A percentile compares a stretch with the other conserved stretches of the same genome.
These are phyloP conservation scores for Brassica balearica DNA, from an alignment of 441 rosid genomes.

Conservation along the genomic window DNA sequence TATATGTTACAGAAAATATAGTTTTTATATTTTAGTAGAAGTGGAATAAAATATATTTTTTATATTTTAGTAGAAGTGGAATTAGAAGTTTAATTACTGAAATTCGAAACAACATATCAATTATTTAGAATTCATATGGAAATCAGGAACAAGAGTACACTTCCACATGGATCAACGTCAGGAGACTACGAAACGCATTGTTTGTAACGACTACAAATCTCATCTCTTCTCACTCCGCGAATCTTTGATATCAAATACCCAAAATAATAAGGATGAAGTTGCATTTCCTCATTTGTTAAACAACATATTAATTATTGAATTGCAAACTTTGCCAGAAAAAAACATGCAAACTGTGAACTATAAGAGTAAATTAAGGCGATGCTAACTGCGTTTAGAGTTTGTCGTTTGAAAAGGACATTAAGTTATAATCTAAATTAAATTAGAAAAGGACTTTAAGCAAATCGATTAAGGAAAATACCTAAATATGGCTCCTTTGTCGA, in stretches of 20 bases:
- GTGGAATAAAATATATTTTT: not conserved
- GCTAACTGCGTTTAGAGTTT: not conserved
- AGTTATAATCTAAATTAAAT: not conserved
- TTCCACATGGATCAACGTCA: constrained; percentile 16
- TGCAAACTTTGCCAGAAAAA: not conserved
- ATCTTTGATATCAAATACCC: not conserved
- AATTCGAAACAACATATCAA: not conserved
- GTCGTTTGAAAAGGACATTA: not conserved
- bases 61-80: not conserved
- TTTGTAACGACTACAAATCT: not conserved
- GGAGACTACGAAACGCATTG: not conserved
- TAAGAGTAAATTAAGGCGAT: not conserved
- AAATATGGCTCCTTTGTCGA: no score
- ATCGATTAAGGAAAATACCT: not conserved
- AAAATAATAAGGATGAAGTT: constrained; percentile 13
- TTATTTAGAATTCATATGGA: not conserved
- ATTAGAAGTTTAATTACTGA: not conserved
- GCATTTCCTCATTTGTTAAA: not conserved
- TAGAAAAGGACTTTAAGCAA: not conserved
- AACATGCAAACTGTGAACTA: not conserved
- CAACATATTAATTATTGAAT: not conserved
- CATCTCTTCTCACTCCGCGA: not conserved
- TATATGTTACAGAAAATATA: not conserved
- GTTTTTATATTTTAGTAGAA: not conserved
- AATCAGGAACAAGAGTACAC: not conserved